A percentile compares a stretch with the other conserved stretches of the same genome.
Conservation (phyloP, 164 flowering plant species). For the Umbilicus rupestris region DNA sequence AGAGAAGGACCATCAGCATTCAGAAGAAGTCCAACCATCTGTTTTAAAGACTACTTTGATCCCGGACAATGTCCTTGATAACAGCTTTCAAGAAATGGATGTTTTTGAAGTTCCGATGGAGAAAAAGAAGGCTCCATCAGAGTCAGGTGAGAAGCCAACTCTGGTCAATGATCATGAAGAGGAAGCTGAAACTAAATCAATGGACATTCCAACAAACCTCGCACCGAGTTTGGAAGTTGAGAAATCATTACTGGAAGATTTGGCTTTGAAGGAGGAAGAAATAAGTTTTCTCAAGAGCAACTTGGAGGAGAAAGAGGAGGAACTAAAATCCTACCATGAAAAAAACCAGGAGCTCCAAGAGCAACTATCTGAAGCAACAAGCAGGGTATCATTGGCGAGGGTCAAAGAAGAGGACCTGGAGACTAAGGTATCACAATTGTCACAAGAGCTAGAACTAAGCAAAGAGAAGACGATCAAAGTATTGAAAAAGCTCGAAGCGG, state of each 20-base stretch:
- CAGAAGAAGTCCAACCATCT: conserved; percentile 18
- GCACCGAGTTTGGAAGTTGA: conserved; percentile 19
- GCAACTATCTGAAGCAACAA: conserved; percentile 29
- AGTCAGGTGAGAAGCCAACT: not conserved
- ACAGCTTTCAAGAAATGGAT: conserved; percentile 45
- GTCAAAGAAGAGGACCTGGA: conserved; percentile 33
- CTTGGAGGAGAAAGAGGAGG: conserved; percentile 44
- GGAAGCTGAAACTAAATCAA: conserved; percentile 20
- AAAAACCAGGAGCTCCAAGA: conserved; percentile 38
- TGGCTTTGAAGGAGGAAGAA: conserved; percentile 35
- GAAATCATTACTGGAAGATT: conserved; percentile 19
- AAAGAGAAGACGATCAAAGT: conserved; percentile 12
- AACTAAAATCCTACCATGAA: conserved; percentile 21
- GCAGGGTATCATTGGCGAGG: conserved; percentile 22
- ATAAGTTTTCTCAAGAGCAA: conserved; percentile 31
- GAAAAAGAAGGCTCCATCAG: conserved; percentile 16
- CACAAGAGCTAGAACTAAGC: conserved; percentile 28
- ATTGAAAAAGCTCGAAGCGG: conserved; percentile 24
- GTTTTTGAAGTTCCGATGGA: conserved; percentile 61
- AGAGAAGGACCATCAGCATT: conserved; percentile 16
- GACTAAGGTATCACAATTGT: conserved; percentile 23
- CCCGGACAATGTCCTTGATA: conserved; percentile 20
- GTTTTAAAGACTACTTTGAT: conserved; percentile 4
- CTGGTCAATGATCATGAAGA: conserved; percentile 10
- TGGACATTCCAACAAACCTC: conserved; percentile 19